A percentile compares a stretch with the other conserved stretches of the same genome.
phyloP scores from a whole-genome alignment of 345 rosid genomes.

The Lepidium didymum region DNA sequence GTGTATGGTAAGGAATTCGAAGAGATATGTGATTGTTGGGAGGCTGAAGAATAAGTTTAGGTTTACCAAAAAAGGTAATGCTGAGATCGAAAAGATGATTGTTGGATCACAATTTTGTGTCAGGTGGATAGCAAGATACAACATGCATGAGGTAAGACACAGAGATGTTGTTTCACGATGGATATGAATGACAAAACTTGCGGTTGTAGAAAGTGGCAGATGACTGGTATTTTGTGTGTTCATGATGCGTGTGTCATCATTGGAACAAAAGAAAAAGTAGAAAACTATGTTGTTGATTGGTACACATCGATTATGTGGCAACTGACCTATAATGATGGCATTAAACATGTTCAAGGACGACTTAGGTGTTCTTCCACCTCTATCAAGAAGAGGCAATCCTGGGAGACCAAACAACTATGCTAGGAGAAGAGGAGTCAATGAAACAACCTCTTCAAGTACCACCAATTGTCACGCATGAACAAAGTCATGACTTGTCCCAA shows the following conservation, averaged over 20 bases:
- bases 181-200: neutral
- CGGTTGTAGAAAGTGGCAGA: neutral
- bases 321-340: neutral
- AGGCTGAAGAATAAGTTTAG: neutral
- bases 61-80: neutral
- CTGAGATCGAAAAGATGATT: neutral
- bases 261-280: neutral
- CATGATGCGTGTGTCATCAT: neutral
- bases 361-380: neutral
- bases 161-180: neutral
- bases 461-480: neutral
- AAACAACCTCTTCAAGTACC: neutral
- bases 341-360: neutral
- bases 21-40: neutral
- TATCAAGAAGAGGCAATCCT: neutral
- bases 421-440: neutral
- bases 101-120: neutral
- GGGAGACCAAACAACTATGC: neutral
- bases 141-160: neutral
- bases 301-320: neutral
- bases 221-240: neutral
- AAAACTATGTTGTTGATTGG: neutral
- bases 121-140: neutral
- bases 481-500: neutral
- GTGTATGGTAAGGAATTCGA: neutral